These are phyloP conservation scores for Cephaloascus albidus DNA, from an alignment of 805 yeast genomes.

Conservation along the genomic window DNA sequence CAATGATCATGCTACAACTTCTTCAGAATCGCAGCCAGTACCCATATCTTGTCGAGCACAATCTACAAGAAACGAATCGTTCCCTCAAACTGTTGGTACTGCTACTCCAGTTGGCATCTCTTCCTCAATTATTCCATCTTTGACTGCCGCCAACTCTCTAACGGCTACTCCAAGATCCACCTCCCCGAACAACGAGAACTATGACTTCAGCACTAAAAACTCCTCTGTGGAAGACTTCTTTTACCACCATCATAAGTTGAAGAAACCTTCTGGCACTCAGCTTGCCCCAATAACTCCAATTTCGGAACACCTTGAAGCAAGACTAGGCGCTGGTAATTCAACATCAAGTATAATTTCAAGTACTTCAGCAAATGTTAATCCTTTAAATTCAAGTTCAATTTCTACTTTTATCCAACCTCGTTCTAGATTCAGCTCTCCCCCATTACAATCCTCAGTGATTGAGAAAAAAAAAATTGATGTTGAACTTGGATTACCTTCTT, in stretches of 20 bases:
- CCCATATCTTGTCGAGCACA: constrained; percentile 15
- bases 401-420: constrained; percentile 31
- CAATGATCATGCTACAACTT: constrained; percentile 2
- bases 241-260: constrained; percentile 18
- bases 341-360: background rate
- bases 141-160: constrained; percentile 26
- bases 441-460: constrained; percentile 19
- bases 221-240: constrained; percentile 48
- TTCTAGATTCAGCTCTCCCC: constrained; percentile 22
- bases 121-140: constrained; percentile 22
- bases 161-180: constrained; percentile 11
- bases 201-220: constrained; percentile 9
- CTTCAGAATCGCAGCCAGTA: background rate
- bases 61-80: constrained; percentile 4
- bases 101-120: constrained; percentile 4
- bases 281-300: constrained; percentile 3
- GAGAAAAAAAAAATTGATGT: constrained; percentile 18
- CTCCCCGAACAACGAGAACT: constrained; percentile 2
- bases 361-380: background rate
- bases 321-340: background rate
- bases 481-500: constrained; percentile 23
- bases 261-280: constrained; percentile 3
- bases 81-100: constrained; percentile 3
- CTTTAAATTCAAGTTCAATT: constrained; percentile 1
- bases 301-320: background rate